Conservation (phyloP, 2,329 filamentous ascomycete species). For the Aspergillus arachidicola region DNA sequence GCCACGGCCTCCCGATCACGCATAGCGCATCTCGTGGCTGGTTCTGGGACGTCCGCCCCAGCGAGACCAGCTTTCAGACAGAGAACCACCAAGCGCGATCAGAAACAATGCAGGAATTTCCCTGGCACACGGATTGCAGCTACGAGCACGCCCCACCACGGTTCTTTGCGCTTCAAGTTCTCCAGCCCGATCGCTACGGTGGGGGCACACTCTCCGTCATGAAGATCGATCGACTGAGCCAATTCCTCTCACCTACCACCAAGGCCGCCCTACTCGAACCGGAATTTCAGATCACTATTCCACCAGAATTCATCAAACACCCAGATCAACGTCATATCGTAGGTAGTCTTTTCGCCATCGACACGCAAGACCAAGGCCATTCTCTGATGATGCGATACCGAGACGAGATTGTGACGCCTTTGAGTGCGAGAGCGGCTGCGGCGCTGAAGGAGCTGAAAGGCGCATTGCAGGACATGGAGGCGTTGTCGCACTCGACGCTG, state of each 20-base stretch:
- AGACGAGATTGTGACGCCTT: background rate
- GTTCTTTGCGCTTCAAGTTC: slow-evolving; percentile 48
- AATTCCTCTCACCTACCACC: background rate
- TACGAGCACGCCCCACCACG: slow-evolving; percentile 43
- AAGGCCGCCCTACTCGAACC: background rate
- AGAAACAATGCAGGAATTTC: slow-evolving; percentile 48
- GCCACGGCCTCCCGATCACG: slow-evolving; percentile 43
- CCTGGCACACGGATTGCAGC: slow-evolving; percentile 51
- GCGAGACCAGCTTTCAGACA: slow-evolving; percentile 30
- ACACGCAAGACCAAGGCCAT: background rate
- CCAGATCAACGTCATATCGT: background rate
- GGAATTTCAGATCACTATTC: background rate
- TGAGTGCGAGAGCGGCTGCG: background rate
- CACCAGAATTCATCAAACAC: background rate
- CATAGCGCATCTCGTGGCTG: slow-evolving; percentile 47
- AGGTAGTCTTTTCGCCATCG: background rate
- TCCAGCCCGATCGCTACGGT: slow-evolving; percentile 39
- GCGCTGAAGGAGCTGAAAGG: background rate
- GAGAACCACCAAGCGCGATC: slow-evolving; percentile 39
- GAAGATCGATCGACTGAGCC: background rate
- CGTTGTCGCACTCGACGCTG: background rate
- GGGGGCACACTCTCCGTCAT: background rate
- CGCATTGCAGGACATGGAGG: background rate
- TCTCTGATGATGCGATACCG: background rate
- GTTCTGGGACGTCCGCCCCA: slow-evolving; percentile 50